Conservation (phyloP, 495 filamentous ascomycete species). For the Hapsidospora chrysogenum region DNA sequence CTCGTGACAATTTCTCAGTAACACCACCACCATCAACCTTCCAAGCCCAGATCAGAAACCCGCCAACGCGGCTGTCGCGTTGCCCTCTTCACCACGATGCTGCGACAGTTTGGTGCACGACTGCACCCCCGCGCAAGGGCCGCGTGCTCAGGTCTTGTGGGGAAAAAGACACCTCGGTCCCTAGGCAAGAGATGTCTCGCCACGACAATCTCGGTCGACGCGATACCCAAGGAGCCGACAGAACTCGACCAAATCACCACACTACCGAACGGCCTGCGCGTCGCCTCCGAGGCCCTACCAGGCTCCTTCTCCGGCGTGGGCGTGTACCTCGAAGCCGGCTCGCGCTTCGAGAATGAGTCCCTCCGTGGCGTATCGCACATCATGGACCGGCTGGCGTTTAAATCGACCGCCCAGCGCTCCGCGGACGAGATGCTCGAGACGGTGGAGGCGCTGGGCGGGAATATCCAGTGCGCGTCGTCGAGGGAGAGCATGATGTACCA, state of each 20-base stretch:
- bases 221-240: slow-evolving; percentile 47
- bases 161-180: neutral
- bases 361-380: slow-evolving; percentile 89
- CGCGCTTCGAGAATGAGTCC: slow-evolving; percentile 76
- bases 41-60: too few relatives aligned
- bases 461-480: slow-evolving; percentile 90
- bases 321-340: slow-evolving; percentile 93
- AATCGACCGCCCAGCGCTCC: slow-evolving; percentile 60
- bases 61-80: too few relatives aligned
- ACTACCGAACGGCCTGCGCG: slow-evolving; percentile 82
- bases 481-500: slow-evolving; percentile 98
- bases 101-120: slow-evolving; percentile 1
- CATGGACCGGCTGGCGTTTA: slow-evolving; percentile 90
- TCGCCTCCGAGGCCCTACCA: slow-evolving; percentile 88
- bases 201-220: slow-evolving; percentile 1
- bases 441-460: slow-evolving; percentile 76
- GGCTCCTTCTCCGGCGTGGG: slow-evolving; percentile 92
- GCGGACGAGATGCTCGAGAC: slow-evolving; percentile 76
- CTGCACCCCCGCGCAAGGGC: neutral
- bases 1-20: slow-evolving; percentile 1
- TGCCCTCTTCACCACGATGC: neutral
- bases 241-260: slow-evolving; percentile 80
- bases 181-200: neutral
- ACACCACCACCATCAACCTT: neutral
- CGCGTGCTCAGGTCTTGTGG: neutral